Conservation (phyloP, 225 moss, liverwort and hornwort species). For the Bryum argenteum region DNA sequence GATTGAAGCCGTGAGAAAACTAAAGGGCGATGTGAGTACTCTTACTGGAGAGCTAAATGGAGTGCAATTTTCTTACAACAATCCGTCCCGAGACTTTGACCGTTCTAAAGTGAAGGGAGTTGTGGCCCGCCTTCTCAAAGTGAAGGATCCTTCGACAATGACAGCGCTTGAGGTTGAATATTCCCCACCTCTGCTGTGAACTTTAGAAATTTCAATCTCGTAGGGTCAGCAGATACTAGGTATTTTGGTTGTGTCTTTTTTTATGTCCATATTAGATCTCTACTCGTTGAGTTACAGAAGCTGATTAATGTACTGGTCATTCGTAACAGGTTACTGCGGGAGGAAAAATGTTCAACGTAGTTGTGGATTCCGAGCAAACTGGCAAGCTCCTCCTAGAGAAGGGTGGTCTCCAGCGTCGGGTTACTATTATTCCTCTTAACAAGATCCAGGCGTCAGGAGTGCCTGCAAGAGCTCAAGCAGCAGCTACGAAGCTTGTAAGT, state of each 20-base stretch:
- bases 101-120: slow-evolving; percentile 88
- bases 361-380: slow-evolving; percentile 96
- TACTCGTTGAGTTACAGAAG: not conserved
- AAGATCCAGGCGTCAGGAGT: slow-evolving; percentile 87
- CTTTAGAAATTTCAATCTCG: slow-evolving; percentile 3
- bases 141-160: slow-evolving; percentile 83
- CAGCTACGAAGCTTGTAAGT: slow-evolving; percentile 72
- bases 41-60: slow-evolving; percentile 78
- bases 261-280: slow-evolving; percentile 6
- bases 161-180: slow-evolving; percentile 87
- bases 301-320: slow-evolving; percentile 1
- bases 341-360: slow-evolving; percentile 84
- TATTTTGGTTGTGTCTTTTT: slow-evolving; percentile 8
- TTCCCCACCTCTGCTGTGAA: slow-evolving; percentile 16
- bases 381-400: slow-evolving; percentile 93
- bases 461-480: slow-evolving; percentile 63
- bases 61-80: slow-evolving; percentile 82
- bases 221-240: slow-evolving; percentile 2
- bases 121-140: slow-evolving; percentile 87
- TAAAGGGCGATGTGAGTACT: slow-evolving; percentile 69
- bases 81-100: slow-evolving; percentile 81
- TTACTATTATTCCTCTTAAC: slow-evolving; percentile 96
- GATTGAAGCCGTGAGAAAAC: slow-evolving; percentile 68
- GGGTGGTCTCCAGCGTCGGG: slow-evolving; percentile 84
- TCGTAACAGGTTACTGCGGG: slow-evolving; percentile 82